phyloP scores from a whole-genome alignment of 306 rosid genomes.

The Elaeagnus macrophylla region DNA sequence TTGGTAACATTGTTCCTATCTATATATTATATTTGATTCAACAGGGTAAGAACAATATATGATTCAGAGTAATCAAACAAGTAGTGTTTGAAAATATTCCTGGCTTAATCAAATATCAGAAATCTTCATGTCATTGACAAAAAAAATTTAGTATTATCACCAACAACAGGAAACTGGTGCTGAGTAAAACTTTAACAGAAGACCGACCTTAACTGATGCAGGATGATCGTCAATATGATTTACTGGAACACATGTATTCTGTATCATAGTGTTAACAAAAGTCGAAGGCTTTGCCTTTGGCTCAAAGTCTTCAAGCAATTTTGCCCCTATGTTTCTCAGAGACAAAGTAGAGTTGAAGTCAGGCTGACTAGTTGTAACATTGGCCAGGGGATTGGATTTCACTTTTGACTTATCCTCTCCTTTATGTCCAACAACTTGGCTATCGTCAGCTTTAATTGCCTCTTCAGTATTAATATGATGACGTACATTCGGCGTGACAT shows the following conservation, averaged over 20 bases:
- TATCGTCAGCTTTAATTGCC: constrained; percentile 16
- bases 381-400: constrained; percentile 24
- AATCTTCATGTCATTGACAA: neutral
- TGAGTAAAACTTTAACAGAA: constrained; percentile 5
- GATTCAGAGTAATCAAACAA: neutral
- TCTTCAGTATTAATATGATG: constrained; percentile 14
- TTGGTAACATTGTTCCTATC: no score
- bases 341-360: constrained; percentile 21
- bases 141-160: neutral
- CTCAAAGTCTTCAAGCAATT: constrained; percentile 31
- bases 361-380: constrained; percentile 17
- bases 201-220: constrained; percentile 48
- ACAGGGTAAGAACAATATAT: no score
- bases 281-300: constrained; percentile 18
- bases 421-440: constrained; percentile 18
- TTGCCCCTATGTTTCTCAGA: constrained; percentile 21
- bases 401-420: constrained; percentile 28
- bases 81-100: neutral
- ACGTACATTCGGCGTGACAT: constrained; percentile 19
- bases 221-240: constrained; percentile 27
- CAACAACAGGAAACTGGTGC: neutral
- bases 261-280: constrained; percentile 16
- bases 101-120: neutral
- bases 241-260: constrained; percentile 27
- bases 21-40: no score